phyloP scores from a whole-genome alignment of 257 asterid genomes.

The Prunella vulgaris region DNA sequence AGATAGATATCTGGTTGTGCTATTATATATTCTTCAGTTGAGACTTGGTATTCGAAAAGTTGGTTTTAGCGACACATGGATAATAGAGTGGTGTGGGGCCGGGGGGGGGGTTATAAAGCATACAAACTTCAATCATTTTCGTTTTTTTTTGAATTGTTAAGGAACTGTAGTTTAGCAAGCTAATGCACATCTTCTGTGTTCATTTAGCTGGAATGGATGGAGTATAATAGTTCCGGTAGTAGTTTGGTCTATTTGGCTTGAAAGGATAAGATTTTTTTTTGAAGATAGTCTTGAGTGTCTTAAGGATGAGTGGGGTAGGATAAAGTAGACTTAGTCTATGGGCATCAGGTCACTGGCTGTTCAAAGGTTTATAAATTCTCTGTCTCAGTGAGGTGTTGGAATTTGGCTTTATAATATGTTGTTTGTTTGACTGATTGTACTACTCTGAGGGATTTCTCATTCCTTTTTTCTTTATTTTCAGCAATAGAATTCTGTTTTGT shows the following conservation, averaged over 20 bases:
- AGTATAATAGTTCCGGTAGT: not conserved
- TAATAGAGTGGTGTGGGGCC: not conserved
- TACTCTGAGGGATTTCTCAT: not conserved
- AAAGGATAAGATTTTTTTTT: too few species aligned
- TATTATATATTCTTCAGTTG: conserved; percentile 10
- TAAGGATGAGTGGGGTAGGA: too few species aligned
- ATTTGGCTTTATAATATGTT: not conserved
- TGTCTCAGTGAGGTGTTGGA: not conserved
- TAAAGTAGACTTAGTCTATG: too few species aligned
- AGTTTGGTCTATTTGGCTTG: too few species aligned
- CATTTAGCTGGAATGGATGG: not conserved
- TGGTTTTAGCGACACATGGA: not conserved
- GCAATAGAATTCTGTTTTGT: not conserved
- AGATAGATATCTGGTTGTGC: not conserved
- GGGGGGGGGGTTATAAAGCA: not conserved
- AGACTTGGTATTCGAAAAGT: not conserved
- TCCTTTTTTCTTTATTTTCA: not conserved
- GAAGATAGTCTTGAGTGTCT: too few species aligned
- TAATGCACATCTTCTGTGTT: not conserved
- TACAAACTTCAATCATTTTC: not conserved
- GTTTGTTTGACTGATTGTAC: not conserved
- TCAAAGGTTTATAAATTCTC: not conserved
- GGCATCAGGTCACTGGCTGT: too few species aligned
- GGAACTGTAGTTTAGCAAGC: not conserved
- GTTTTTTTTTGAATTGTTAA: not conserved